Percentiles rank a stretch among this genome's conserved stretches.
Conservation (phyloP, 225 moss, liverwort and hornwort species). For the Marchantia paleacea region DNA sequence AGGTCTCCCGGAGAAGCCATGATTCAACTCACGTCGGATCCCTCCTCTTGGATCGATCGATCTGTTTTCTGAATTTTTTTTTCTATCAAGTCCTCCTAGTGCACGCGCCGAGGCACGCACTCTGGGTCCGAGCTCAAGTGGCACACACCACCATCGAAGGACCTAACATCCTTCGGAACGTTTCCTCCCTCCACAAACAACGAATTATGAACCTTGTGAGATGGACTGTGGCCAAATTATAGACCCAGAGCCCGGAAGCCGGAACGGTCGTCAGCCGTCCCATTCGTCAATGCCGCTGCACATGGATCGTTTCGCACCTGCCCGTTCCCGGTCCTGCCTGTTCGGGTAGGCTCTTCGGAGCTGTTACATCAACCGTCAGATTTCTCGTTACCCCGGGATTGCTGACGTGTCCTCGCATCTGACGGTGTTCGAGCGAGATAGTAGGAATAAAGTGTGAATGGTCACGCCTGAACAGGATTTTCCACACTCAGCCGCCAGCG, state of each 20-base stretch:
- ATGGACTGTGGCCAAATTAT: conserved; percentile 9
- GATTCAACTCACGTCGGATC: conserved; percentile 7
- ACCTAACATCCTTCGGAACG: neutral
- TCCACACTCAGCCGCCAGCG: neutral
- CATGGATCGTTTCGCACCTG: conserved; percentile 21
- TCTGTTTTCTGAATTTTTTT: neutral
- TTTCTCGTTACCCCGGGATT: neutral
- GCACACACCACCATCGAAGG: neutral
- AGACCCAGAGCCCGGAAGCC: neutral
- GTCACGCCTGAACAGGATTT: neutral
- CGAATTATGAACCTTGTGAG: neutral
- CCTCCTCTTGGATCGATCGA: neutral
- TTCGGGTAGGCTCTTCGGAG: neutral
- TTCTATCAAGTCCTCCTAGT: neutral
- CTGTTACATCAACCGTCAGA: neutral
- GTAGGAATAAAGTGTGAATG: neutral
- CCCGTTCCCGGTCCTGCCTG: neutral
- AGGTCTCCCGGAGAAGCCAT: conserved; percentile 19
- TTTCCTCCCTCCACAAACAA: neutral
- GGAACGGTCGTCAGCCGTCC: conserved; percentile 12
- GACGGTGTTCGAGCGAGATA: conserved; percentile 7
- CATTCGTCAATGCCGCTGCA: conserved; percentile 8
- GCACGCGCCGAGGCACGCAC: neutral
- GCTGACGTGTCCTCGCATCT: conserved; percentile 20
- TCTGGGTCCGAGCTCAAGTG: conserved; percentile 5